Conservation (phyloP, 345 rosid species). For the Salix suchowensis region DNA sequence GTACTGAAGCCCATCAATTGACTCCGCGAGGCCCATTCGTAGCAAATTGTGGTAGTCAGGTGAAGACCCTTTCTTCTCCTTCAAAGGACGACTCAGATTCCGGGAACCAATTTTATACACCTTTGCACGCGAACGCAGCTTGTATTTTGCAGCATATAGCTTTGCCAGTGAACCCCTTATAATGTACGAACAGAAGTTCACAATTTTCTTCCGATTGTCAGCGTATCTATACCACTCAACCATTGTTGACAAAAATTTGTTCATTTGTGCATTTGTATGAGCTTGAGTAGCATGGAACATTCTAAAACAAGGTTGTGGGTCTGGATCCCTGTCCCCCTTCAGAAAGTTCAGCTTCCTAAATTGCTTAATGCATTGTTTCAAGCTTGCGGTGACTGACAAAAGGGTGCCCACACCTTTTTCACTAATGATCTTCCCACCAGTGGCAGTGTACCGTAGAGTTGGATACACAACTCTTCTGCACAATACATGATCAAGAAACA, state of each 20-base stretch:
- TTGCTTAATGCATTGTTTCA: slow-evolving; percentile 91
- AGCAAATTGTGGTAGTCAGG: slow-evolving; percentile 78
- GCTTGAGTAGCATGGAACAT: slow-evolving; percentile 97
- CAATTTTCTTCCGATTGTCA: slow-evolving; percentile 81
- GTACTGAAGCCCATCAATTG: slow-evolving; percentile 83
- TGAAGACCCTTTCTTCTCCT: slow-evolving; percentile 88
- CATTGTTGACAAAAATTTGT: slow-evolving; percentile 76
- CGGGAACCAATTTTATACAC: slow-evolving; percentile 70
- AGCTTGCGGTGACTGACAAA: slow-evolving; percentile 82
- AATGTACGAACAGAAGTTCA: slow-evolving; percentile 89
- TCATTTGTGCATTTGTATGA: slow-evolving; percentile 95
- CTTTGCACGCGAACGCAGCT: slow-evolving; percentile 88
- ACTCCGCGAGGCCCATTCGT: slow-evolving; percentile 88
- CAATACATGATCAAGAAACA: slow-evolving; percentile 97
- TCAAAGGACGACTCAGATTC: slow-evolving; percentile 71
- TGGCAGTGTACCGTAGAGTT: slow-evolving; percentile 84
- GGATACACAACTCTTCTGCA: slow-evolving; percentile 97
- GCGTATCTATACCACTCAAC: slow-evolving; percentile 93
- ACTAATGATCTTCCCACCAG: slow-evolving; percentile 95
- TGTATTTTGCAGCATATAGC: slow-evolving; percentile 93
- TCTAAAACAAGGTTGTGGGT: slow-evolving; percentile 94
- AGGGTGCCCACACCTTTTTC: slow-evolving; percentile 99
- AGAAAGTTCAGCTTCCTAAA: slow-evolving; percentile 78
- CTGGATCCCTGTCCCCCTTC: slow-evolving; percentile 93
- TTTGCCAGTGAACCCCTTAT: slow-evolving; percentile 85